Evolutionary conservation across 176 grass and related monocot genomes (phyloP), one percentile per base, ranked within the genome.

Genomic region (Thalia dealbata): DNA sequence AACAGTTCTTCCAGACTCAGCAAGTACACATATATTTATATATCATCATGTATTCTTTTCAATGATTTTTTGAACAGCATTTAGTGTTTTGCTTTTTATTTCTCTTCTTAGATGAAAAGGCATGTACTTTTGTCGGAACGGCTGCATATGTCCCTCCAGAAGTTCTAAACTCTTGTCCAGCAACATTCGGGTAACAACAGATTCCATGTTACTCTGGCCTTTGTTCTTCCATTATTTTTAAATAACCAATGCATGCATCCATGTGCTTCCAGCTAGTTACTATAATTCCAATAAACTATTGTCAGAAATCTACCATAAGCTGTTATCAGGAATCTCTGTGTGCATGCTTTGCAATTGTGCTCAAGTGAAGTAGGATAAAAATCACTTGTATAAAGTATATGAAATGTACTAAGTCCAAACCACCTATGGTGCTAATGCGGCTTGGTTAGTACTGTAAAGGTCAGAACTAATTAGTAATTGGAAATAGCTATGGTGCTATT

Each of bases 61-160:
- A 43, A 73, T 48, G 44, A 43, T 61, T 43, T 64, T 41, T 81
- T 14, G 22, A 67, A 30, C 30, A 61, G 45, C 43, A 38, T 52
- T 52, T 41, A 52, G 12, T 21, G 0, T 52, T 30, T 52, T n/a
- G n/a, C 14, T 52, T 29, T 52, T 52, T 22, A 8, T 1, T 50
- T 52, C 22, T 52, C 27, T 2, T 10, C 78, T 76, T 77, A 99
- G 95, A 73, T 83, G 90, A 99, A 81, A 91, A 87, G 78, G 88
- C 95, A 21, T 99, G 95, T 51, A 99, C 95, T 73, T 99, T 99
- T 88, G 90, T 99, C 52, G 90, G 95, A 78, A 95, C 95, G 24
- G 95, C 95, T 50, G 95, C 95, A 52, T 99, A 99, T 73, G 81
- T 99, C 55, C 95, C 95, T 79, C 95, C 95, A n/a, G 95, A 99